A percentile compares a stretch with the other conserved stretches of the same genome.
These are phyloP conservation scores for Quercus tomentella DNA, from an alignment of 331 rosid genomes.

Conservation along the genomic window DNA sequence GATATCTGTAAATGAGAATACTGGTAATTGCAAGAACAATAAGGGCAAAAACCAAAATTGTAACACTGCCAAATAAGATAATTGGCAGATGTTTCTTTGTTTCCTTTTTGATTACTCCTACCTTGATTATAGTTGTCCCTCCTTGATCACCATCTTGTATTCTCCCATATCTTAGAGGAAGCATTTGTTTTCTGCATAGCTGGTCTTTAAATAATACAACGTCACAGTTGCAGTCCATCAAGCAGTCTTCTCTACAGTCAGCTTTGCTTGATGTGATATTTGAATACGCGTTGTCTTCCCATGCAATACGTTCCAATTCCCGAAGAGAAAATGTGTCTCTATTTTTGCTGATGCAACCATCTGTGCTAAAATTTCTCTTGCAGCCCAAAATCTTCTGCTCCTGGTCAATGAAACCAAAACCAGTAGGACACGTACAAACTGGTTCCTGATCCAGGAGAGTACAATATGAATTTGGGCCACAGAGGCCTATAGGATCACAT, in stretches of 20 bases:
- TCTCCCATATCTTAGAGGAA: conserved; percentile 24
- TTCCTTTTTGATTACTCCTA: not conserved
- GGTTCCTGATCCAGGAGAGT: not conserved
- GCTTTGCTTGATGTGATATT: not conserved
- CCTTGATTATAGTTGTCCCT: conserved; percentile 12
- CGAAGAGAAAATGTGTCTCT: not conserved
- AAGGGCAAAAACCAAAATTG: not conserved
- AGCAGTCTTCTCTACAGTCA: conserved; percentile 15
- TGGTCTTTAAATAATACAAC: conserved; percentile 3
- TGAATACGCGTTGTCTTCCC: not conserved
- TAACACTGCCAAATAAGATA: not conserved
- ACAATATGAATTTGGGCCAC: conserved; percentile 26
- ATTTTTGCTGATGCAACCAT: not conserved
- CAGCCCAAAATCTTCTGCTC: conserved; percentile 13
- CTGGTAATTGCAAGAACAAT: not conserved
- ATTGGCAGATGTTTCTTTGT: not conserved
- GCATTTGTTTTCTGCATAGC: conserved; percentile 14
- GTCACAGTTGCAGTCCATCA: conserved; percentile 27
- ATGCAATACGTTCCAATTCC: not conserved
- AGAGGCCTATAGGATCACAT: conserved; percentile 20
- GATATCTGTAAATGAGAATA: not conserved
- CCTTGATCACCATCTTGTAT: not conserved
- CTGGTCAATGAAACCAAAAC: conserved; percentile 1
- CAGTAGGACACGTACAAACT: conserved; percentile 22
- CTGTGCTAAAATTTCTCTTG: not conserved